These are phyloP conservation scores for Trametes cingulata DNA, from an alignment of 768 basidiomycete genomes.

Conservation along the genomic window DNA sequence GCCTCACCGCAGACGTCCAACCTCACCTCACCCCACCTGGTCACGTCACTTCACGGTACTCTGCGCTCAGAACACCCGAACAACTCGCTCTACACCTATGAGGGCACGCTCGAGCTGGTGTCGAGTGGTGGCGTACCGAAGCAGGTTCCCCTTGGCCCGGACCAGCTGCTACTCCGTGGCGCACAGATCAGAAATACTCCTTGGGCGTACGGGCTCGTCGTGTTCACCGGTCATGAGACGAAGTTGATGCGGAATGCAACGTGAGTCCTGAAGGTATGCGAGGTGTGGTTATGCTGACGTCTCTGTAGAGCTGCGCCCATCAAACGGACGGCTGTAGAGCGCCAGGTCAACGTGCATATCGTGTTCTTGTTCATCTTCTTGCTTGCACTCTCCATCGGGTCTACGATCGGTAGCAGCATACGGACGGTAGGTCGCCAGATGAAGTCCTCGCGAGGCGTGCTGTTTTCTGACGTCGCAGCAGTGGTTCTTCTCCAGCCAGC, in stretches of 20 bases:
- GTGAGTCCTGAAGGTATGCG: constrained; percentile 46
- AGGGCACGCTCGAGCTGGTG: constrained; percentile 73
- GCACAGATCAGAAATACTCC: constrained; percentile 95
- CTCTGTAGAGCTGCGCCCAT: constrained; percentile 83
- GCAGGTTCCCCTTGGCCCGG: constrained; percentile 90
- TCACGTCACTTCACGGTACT: constrained; percentile 73
- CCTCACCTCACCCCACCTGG: constrained; percentile 76
- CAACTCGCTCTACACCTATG: constrained; percentile 95
- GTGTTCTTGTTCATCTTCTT: constrained; percentile 91
- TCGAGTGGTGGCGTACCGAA: constrained; percentile 60
- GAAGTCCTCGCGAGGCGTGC: not conserved
- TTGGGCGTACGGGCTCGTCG: constrained; percentile 92
- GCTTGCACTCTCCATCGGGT: constrained; percentile 84
- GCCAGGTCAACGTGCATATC: constrained; percentile 95
- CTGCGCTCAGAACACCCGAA: constrained; percentile 96
- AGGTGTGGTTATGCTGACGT: not conserved
- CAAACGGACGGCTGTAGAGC: constrained; percentile 94
- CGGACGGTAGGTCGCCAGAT: constrained; percentile 52
- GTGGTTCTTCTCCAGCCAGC: constrained; percentile 85
- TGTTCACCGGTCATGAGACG: constrained; percentile 97
- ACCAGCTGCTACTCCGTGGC: constrained; percentile 91
- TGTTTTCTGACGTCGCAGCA: constrained; percentile 26
- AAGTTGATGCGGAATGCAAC: constrained; percentile 98
- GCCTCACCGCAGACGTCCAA: constrained; percentile 78
- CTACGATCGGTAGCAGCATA: constrained; percentile 90